Evolutionary conservation across 257 asterid genomes (phyloP).

Genomic region (Nicotiana paniculata): DNA sequence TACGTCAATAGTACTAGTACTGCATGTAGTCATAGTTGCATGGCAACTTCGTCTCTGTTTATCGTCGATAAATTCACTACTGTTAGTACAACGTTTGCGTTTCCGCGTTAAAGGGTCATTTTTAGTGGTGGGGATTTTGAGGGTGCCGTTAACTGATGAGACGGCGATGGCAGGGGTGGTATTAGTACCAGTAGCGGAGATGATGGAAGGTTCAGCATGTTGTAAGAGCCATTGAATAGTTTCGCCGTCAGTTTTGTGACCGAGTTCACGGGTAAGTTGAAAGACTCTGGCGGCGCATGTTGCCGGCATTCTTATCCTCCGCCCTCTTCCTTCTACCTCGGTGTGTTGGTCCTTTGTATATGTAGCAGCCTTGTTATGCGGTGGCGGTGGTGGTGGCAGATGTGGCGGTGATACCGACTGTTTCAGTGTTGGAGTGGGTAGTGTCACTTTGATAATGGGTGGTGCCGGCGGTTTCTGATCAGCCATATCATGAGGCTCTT

Average conservation of each 20-base stretch:
- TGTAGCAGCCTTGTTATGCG: constrained; percentile 22
- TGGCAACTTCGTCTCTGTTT: background rate
- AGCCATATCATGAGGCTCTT: constrained; percentile 18
- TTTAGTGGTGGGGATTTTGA: constrained; percentile 43
- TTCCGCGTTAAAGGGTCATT: constrained; percentile 13
- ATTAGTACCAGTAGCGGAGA: constrained; percentile 67
- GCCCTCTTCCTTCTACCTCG: constrained; percentile 68
- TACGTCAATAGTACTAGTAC: too few species aligned
- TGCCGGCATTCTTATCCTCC: constrained; percentile 70
- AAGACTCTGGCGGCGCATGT: constrained; percentile 74
- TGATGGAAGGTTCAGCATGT: constrained; percentile 60
- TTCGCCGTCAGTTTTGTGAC: constrained; percentile 78
- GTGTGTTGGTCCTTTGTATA: constrained; percentile 62
- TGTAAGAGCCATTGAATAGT: constrained; percentile 72
- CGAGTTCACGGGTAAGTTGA: constrained; percentile 71
- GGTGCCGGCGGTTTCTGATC: constrained; percentile 18
- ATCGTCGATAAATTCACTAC: background rate
- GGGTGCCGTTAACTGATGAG: constrained; percentile 58
- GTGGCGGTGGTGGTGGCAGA: constrained; percentile 13
- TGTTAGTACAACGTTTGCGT: constrained; percentile 22
- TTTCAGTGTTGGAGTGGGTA: constrained; percentile 13
- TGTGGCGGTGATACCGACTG: background rate
- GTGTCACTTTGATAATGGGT: background rate
- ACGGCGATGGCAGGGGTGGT: constrained; percentile 66
- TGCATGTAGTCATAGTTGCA: background rate